These are phyloP conservation scores for Aureoboletus auriporus DNA, from an alignment of 768 basidiomycete genomes.

Conservation along the genomic window DNA sequence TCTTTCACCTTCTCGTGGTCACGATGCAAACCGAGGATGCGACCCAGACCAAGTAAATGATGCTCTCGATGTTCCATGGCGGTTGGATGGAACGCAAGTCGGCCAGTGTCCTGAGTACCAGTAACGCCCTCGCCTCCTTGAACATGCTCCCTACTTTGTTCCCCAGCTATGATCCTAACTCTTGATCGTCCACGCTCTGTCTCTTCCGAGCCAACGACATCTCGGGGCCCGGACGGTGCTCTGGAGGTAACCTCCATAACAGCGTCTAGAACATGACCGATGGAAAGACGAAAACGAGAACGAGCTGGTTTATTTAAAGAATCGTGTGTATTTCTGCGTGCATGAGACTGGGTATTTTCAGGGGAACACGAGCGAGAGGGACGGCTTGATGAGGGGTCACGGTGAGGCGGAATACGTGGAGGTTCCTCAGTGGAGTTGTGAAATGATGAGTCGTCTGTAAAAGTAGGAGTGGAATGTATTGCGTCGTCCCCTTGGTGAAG, in stretches of 20 bases:
- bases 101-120: not conserved
- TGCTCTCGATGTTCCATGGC: slow-evolving; percentile 10
- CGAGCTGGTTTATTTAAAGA: slow-evolving; percentile 1
- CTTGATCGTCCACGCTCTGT: slow-evolving; percentile 21
- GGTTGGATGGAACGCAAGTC: not conserved
- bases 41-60: slow-evolving; percentile 34
- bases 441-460: slow-evolving; percentile 11
- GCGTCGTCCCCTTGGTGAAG: slow-evolving; percentile 2
- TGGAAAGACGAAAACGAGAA: slow-evolving; percentile 17
- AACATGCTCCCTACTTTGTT: not conserved
- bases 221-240: slow-evolving; percentile 14
- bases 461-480: not conserved
- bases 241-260: slow-evolving; percentile 18
- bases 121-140: not conserved
- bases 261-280: slow-evolving; percentile 14
- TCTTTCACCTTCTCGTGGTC: slow-evolving; percentile 12
- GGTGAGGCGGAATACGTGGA: not conserved
- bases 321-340: not conserved
- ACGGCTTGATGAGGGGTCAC: not conserved
- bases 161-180: slow-evolving; percentile 6
- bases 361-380: slow-evolving; percentile 2
- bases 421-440: slow-evolving; percentile 33
- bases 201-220: slow-evolving; percentile 36
- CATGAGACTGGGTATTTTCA: not conserved
- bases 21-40: slow-evolving; percentile 17